Conservation (phyloP, 2,329 filamentous ascomycete genomes). For the Nemania bipapillata region DNA sequence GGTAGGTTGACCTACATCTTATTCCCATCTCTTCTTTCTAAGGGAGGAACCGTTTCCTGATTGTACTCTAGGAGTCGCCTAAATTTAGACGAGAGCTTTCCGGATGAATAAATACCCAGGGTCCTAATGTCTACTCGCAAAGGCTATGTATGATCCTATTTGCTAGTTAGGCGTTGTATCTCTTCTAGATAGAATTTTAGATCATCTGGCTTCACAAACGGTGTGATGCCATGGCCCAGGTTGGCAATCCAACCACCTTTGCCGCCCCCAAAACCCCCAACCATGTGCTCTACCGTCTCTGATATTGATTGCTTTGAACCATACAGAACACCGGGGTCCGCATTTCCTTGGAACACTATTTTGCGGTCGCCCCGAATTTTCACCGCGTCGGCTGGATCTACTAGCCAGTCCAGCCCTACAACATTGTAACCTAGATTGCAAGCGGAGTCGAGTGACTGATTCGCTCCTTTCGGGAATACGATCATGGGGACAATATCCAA, state of each 20-base stretch:
- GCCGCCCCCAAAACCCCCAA: slow-evolving; percentile 79
- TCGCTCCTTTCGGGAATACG: slow-evolving; percentile 96
- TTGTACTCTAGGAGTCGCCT: slow-evolving; percentile 43
- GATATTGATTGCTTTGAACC: slow-evolving; percentile 85
- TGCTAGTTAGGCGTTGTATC: slow-evolving; percentile 76
- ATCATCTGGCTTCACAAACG: slow-evolving; percentile 91
- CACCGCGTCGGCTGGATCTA: slow-evolving; percentile 86
- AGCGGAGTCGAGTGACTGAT: slow-evolving; percentile 89
- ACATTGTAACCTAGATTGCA: slow-evolving; percentile 93
- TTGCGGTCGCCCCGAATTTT: slow-evolving; percentile 78
- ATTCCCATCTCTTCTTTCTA: slow-evolving; percentile 4
- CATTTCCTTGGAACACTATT: slow-evolving; percentile 90
- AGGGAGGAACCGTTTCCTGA: slow-evolving; percentile 30
- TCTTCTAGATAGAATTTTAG: slow-evolving; percentile 94
- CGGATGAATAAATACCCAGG: slow-evolving; percentile 30
- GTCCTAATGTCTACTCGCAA: neutral
- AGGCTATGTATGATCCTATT: slow-evolving; percentile 39
- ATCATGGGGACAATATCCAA: slow-evolving; percentile 92
- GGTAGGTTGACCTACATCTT: slow-evolving; percentile 57
- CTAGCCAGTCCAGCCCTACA: slow-evolving; percentile 93
- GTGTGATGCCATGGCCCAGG: slow-evolving; percentile 94
- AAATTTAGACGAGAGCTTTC: slow-evolving; percentile 47
- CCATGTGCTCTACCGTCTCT: slow-evolving; percentile 83
- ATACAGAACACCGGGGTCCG: slow-evolving; percentile 92
- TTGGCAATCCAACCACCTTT: slow-evolving; percentile 96